Base-by-base conservation (phyloP, 2,329 filamentous ascomycete genomes). In the Pseudogymnoascus sp. region DNA sequence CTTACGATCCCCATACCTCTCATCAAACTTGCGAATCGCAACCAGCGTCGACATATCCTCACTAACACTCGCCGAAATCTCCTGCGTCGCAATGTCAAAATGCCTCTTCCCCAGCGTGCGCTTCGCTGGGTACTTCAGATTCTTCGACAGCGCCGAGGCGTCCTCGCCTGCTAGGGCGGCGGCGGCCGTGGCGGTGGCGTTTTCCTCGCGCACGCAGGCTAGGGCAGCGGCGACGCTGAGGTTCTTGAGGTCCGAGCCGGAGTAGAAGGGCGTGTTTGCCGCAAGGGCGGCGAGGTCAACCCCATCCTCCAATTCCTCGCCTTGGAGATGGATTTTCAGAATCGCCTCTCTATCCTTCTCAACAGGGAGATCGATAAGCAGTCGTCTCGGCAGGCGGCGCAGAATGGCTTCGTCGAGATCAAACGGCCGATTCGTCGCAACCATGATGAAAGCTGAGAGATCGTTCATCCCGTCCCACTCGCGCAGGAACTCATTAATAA, bases 401-500 rank as follows among this genome's bases (percentile, higher is more conserved):
- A 95, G 81, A 8, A 95, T 89, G 8, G 90, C 90, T 69, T 95
- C 90, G 70, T 99, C 95, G 0, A 99, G 84, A 71, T 97, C 95
- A 71, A 96, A 97, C 0, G 95, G 95, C 8, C 93, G 83, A 75
- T 99, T 97, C 7, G 93, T 97, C 29, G 95, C 93, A 0, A 97
- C 92, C 92, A 99, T 97, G 75, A 99, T 93, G 74, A 99, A 97
- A 2, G 93, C 91, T 16, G 89, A 89, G 56, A 86, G 83, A 69
- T 90, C 89, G 62, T 80, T 80, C 80, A 97, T 88, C 10, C 95
- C 95, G 70, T 97, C 95, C 95, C 93, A 97, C 74, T 97, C 93
- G 62, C 92, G 89, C 60, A 99, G 79, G 74, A 97, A 97, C 76
- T 99, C 93, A 72, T 97, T 99, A 74, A 97, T 93, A 62, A 95